Percentiles rank a stretch among this genome's conserved stretches.
phyloP scores from a whole-genome alignment of 2,329 filamentous ascomycete species.

The Nigrospora sphaerica region DNA sequence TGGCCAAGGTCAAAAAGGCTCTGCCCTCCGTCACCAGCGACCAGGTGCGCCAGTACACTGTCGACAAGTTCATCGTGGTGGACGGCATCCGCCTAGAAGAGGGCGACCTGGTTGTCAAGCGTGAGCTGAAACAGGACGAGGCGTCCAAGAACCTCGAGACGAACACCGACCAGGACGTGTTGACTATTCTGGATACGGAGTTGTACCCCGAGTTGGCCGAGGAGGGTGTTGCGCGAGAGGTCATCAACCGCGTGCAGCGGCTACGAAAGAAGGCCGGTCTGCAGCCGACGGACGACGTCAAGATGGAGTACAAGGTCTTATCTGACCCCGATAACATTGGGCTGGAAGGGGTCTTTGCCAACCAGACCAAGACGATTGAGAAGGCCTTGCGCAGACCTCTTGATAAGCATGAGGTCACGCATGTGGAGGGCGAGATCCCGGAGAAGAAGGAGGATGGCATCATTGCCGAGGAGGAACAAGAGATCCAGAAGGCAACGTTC shows the following conservation, averaged over 20 bases:
- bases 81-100: constrained; percentile 78
- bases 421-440: constrained; percentile 50
- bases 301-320: constrained; percentile 84
- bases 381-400: constrained; percentile 73
- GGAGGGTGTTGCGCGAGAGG: constrained; percentile 84
- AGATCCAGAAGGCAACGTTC: constrained; percentile 77
- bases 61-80: constrained; percentile 67
- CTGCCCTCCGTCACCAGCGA: constrained; percentile 71
- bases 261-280: constrained; percentile 91
- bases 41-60: constrained; percentile 73
- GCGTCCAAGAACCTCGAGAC: constrained; percentile 71
- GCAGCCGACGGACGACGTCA: constrained; percentile 86
- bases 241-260: constrained; percentile 88
- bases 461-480: constrained; percentile 77
- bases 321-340: constrained; percentile 71
- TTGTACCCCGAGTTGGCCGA: constrained; percentile 79
- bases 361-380: constrained; percentile 62
- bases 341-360: constrained; percentile 60
- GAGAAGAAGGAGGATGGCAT: constrained; percentile 45
- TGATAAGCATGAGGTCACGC: constrained; percentile 58
- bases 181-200: constrained; percentile 81
- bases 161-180: constrained; percentile 81
- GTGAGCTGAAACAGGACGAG: constrained; percentile 67
- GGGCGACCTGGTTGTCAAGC: constrained; percentile 77
- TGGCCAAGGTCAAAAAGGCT: constrained; percentile 83